Conservation (phyloP, 1,284 basidiomycete genomes). For the Ceratobasidium sp. region DNA sequence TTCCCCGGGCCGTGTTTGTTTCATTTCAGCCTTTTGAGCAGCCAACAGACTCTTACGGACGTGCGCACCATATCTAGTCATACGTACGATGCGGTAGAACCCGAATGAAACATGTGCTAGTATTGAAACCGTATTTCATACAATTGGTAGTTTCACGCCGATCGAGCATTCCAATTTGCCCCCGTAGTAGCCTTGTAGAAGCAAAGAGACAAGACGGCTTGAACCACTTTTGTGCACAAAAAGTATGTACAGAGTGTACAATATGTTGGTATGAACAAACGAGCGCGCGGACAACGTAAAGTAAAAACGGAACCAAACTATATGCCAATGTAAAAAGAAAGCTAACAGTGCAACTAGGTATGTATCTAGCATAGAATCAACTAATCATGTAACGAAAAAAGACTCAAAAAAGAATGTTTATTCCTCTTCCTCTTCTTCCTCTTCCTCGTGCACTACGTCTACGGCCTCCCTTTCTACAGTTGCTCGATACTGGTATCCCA, state of each 20-base stretch:
- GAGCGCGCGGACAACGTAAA: background rate
- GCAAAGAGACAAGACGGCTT: background rate
- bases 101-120: too few relatives aligned
- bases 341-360: background rate
- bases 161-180: too few relatives aligned
- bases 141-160: too few relatives aligned
- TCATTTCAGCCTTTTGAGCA: too few relatives aligned
- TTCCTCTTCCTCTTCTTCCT: slow-evolving; percentile 5
- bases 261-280: too few relatives aligned
- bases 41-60: too few relatives aligned
- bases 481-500: slow-evolving; percentile 70
- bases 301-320: slow-evolving; percentile 2
- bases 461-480: background rate
- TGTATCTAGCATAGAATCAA: background rate
- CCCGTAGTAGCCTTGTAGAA: too few relatives aligned
- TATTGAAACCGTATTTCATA: too few relatives aligned
- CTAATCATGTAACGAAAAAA: background rate
- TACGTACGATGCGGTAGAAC: too few relatives aligned
- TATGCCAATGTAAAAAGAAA: background rate
- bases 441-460: background rate
- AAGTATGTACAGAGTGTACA: background rate
- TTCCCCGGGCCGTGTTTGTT: too few relatives aligned
- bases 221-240: background rate
- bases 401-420: background rate
- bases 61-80: too few relatives aligned